Base-by-base conservation (phyloP, 2,329 filamentous ascomycete genomes). In the Boeremia lycopersici region DNA sequence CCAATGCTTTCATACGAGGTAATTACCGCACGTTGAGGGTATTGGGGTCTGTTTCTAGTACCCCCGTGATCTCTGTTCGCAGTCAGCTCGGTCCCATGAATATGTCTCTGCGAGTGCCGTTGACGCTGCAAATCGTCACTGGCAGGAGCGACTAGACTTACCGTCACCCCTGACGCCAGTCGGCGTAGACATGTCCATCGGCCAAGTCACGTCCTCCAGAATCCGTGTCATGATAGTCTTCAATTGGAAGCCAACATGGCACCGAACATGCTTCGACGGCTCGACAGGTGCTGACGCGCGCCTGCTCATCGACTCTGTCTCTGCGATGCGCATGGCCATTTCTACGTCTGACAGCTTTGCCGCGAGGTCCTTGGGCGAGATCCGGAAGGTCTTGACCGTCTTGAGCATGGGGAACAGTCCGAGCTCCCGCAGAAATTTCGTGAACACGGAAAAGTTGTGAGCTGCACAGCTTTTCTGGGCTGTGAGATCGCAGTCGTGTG, bases 351-450 rank as follows among this genome's bases (percentile, higher is more conserved):
- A 28, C 13, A 55, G 17, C 9, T 17, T 10, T 11, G 6, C 30
- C 4, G 35, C 31, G 8, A 55, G 30, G 2, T 40, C 35, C 2
- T 13, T 17, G 13, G 52, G 40, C 13, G 46, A 55, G 5, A 8
- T 12, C 2, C 25, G 35, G 19, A 33, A 41, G 17, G 6, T 4
- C 9, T 15, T 11, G 10, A 26, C 23, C 13, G 25, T 33, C 26
- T 17, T 41, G 23, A 55, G 26, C 35, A 55, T 42, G 9, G 52
- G 45, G 13, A 55, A 55, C 10, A 55, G 11, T 2, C n/a, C 26
- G 10, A 41, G 41, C 2, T 4, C 13, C 19, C 36, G 52, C 9
- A 55, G 19, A 11, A 41, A 46, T 6, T 19, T 7, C 6, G 52
- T 55, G 17, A 49, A 35, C 1, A 29, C 40, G 10, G 46, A 8